phyloP scores from a whole-genome alignment of 495 filamentous ascomycete genomes.

The Tuber magnatum region DNA sequence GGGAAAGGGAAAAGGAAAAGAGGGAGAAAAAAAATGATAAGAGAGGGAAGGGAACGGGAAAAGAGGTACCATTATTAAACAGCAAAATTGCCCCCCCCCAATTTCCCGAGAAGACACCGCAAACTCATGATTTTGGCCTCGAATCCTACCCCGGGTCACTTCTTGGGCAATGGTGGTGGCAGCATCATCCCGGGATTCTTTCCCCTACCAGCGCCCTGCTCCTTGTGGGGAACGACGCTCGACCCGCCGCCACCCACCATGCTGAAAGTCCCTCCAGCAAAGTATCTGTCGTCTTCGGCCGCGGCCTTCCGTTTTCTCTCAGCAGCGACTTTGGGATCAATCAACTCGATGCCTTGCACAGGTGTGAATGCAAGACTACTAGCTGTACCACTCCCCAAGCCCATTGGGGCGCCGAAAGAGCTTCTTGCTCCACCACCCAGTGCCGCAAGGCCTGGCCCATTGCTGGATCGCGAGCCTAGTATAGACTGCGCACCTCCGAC shows the following conservation, averaged over 20 bases:
- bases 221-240: conserved; percentile 51
- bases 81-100: conserved; percentile 9
- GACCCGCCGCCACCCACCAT: conserved; percentile 58
- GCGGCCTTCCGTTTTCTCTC: conserved; percentile 80
- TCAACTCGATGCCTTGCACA: conserved; percentile 87
- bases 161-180: conserved; percentile 35
- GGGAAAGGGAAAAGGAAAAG: background rate
- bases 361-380: conserved; percentile 89
- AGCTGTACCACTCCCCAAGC: conserved; percentile 61
- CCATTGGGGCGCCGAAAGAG: conserved; percentile 49
- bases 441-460: conserved; percentile 61
- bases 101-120: conserved; percentile 11
- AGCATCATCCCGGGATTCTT: conserved; percentile 42
- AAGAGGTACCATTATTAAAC: conserved; percentile 25
- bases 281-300: conserved; percentile 91
- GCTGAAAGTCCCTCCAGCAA: conserved; percentile 91
- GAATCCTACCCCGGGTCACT: background rate
- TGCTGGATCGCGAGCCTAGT: conserved; percentile 54
- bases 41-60: conserved; percentile 31
- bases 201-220: conserved; percentile 48
- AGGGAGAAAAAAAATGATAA: conserved; percentile 17
- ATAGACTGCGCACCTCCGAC: conserved; percentile 54
- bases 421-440: conserved; percentile 55
- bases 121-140: conserved; percentile 3
- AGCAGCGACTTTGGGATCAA: conserved; percentile 84